Base-by-base conservation (phyloP, 83 land plant genomes). In the Picea abies region DNA sequence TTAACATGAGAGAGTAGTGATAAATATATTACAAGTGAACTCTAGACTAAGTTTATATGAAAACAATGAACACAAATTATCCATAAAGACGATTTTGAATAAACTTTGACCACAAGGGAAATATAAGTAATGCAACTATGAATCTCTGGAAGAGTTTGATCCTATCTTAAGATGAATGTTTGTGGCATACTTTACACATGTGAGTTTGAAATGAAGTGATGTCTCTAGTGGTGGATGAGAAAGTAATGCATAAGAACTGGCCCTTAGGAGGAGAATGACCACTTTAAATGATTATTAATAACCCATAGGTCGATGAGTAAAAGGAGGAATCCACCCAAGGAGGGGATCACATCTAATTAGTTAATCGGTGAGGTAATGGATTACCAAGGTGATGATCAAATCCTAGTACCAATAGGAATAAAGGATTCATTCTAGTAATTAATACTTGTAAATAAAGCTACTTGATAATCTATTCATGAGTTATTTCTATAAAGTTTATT, bases 281-380 rank as follows among this genome's bases (percentile, higher is more conserved):
- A 23, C 22, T 66, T 5, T 8, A 66, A 66, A 66, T 66, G 69
- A 17, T n/a, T 66, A n/a, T 66, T 66, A 66, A 66, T n/a, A 66
- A 5, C 26, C 8, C 69, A 66, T 66, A 66, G 69, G n/a, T n/a
- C 17, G 22, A 66, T 20, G 26, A 66, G 16, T 17, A 14, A 66
- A 66, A 66, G 26, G 69, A 66, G 69, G 22, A 66, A 66, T 66
- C 69, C 17, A 66, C 69, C 69, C 69, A 66, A 66, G 69, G 16
- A n/a, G 69, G 1, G 69, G 22, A 2, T 66, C 69, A 66, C 69
- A 66, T 66, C 22, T 66, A n/a, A 66, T 66, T 66, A 66, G 69
- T n/a, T 66, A 66, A 17, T 66, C 26, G 22, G 69, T 66, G 69
- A 66, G 69, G 69, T 17, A 66, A 29, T 29, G 29, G 0, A 0